Percentiles rank a stretch among this genome's conserved stretches.
These are phyloP conservation scores for Dentipellis sp. DNA, from an alignment of 768 basidiomycete species.

Conservation along the genomic window DNA sequence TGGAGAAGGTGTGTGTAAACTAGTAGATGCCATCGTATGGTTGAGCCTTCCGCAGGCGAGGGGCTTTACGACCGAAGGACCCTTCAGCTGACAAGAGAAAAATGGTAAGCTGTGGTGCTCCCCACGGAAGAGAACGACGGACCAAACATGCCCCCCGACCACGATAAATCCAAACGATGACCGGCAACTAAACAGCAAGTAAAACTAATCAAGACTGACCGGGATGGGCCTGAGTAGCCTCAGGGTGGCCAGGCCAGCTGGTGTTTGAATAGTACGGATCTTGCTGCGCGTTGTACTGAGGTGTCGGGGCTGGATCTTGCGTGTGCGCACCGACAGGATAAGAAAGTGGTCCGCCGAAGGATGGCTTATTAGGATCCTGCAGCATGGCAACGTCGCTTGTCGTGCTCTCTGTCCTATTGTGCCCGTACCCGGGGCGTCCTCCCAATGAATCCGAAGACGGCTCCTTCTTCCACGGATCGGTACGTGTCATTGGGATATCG, in stretches of 20 bases:
- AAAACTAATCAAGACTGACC: constrained; percentile 28
- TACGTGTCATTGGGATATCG: constrained; percentile 51
- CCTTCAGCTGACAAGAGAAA: constrained; percentile 28
- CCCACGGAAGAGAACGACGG: not conserved
- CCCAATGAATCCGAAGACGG: constrained; percentile 29
- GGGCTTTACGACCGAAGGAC: constrained; percentile 34
- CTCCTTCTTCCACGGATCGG: constrained; percentile 64
- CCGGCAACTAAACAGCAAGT: no score
- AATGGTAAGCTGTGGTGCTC: not conserved
- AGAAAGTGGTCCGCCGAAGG: not conserved
- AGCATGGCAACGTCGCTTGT: constrained; percentile 11
- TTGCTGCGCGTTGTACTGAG: constrained; percentile 16
- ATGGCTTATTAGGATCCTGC: constrained; percentile 3
- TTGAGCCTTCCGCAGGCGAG: constrained; percentile 20
- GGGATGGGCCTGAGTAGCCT: constrained; percentile 34
- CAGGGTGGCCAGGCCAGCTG: constrained; percentile 26
- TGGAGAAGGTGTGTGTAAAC: not conserved
- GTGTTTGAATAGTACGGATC: constrained; percentile 23
- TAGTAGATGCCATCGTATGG: constrained; percentile 11
- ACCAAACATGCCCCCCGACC: not conserved
- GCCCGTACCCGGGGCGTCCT: constrained; percentile 8
- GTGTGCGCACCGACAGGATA: not conserved
- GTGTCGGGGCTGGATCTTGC: not conserved
- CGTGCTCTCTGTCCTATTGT: constrained; percentile 8
- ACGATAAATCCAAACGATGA: no score